phyloP scores from a whole-genome alignment of 768 basidiomycete genomes.

The Fomitopsis pulvina region DNA sequence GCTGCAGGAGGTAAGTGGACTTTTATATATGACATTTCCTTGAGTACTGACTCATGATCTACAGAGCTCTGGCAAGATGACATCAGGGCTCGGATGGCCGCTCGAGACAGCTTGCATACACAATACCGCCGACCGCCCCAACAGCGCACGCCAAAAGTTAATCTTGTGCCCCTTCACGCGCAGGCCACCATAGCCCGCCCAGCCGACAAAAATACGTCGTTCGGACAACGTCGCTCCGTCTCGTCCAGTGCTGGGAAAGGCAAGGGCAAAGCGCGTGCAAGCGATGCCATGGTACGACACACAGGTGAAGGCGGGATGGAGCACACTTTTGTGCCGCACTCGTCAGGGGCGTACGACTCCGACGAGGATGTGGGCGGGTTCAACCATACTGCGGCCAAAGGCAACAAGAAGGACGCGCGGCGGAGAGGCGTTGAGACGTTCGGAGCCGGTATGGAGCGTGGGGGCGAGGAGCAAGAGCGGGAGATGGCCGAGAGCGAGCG shows the following conservation, averaged over 20 bases:
- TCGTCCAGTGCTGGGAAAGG: conserved; percentile 6
- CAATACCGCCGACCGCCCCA: conserved; percentile 6
- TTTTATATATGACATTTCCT: not conserved
- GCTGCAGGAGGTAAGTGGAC: conserved; percentile 30
- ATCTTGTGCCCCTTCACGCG: conserved; percentile 60
- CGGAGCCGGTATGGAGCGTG: conserved; percentile 86
- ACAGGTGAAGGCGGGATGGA: conserved; percentile 67
- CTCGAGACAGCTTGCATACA: conserved; percentile 9
- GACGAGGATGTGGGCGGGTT: conserved; percentile 27
- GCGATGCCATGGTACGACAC: conserved; percentile 14
- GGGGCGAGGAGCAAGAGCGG: conserved; percentile 40
- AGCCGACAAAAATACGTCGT: conserved; percentile 49
- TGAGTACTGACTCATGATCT: not conserved
- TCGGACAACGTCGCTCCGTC: conserved; percentile 57
- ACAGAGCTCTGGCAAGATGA: conserved; percentile 22
- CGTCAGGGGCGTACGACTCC: conserved; percentile 14
- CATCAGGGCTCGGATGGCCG: conserved; percentile 20
- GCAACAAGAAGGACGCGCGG: conserved; percentile 21
- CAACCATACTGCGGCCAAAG: conserved; percentile 17
- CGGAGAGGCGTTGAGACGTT: conserved; percentile 71
- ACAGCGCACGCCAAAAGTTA: conserved; percentile 45
- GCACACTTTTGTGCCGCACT: conserved; percentile 73
- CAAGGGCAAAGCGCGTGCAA: conserved; percentile 11
- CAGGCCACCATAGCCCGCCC: conserved; percentile 21
- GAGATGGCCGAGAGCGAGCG: conserved; percentile 60